Percentiles rank a stretch among this genome's conserved stretches.
These are phyloP conservation scores for Yamadazyma paraphyllophila DNA, from an alignment of 805 yeast genomes.

Conservation along the genomic window DNA sequence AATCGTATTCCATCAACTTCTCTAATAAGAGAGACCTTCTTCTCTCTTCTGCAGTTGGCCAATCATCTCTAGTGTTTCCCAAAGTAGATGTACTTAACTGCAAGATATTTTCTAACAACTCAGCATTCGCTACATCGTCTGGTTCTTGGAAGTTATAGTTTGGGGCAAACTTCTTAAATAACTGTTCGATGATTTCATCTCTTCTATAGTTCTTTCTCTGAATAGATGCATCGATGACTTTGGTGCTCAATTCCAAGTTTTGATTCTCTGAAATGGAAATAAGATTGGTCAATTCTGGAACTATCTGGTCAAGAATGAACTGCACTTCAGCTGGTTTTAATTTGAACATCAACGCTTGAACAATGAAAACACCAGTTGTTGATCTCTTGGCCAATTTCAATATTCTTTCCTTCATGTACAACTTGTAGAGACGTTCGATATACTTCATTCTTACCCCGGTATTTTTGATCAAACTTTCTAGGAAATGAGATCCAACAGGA, in stretches of 20 bases:
- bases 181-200: constrained; percentile 53
- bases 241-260: constrained; percentile 67
- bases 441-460: constrained; percentile 62
- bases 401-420: constrained; percentile 73
- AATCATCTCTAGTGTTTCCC: constrained; percentile 79
- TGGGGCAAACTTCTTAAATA: constrained; percentile 42
- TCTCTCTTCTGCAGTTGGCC: constrained; percentile 92
- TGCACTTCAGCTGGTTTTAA: constrained; percentile 63
- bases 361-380: constrained; percentile 78
- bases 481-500: constrained; percentile 90
- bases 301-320: constrained; percentile 57
- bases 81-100: constrained; percentile 67
- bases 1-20: constrained; percentile 67
- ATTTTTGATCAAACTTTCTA: constrained; percentile 65
- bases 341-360: constrained; percentile 66
- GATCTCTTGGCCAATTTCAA: constrained; percentile 74
- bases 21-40: constrained; percentile 74
- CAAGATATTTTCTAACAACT: constrained; percentile 66
- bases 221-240: constrained; percentile 64
- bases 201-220: constrained; percentile 56
- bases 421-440: constrained; percentile 64
- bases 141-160: constrained; percentile 26
- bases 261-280: constrained; percentile 50
- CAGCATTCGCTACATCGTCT: constrained; percentile 19
- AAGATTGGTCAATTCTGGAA: constrained; percentile 63